Evolutionary conservation across 108 stramenopile genomes (phyloP).

Genomic region (Aurantiochytrium sp.): DNA sequence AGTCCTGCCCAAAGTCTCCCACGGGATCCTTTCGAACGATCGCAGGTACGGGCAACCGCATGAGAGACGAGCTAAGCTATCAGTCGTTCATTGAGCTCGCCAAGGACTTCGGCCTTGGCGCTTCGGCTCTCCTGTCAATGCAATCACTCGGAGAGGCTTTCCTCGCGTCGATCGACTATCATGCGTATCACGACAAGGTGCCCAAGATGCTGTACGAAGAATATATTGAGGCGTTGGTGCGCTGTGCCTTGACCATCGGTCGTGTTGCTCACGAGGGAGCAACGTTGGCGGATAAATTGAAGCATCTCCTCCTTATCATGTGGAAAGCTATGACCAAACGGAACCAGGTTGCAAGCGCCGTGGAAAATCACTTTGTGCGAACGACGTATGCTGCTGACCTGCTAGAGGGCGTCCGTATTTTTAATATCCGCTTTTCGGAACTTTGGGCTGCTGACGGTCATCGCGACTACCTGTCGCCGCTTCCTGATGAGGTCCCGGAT

Average conservation of each 20-base stretch:
- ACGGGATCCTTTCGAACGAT: too few relatives aligned
- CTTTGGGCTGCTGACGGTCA: slow-evolving; percentile 24
- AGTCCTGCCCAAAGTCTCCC: too few relatives aligned
- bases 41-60: slow-evolving; percentile 22
- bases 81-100: slow-evolving; percentile 43
- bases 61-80: slow-evolving; percentile 41
- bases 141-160: slow-evolving; percentile 52
- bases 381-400: slow-evolving; percentile 25
- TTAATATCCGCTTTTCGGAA: slow-evolving; percentile 24
- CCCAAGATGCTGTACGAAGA: slow-evolving; percentile 25
- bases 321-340: slow-evolving; percentile 20
- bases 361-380: background rate
- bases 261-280: background rate
- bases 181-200: background rate
- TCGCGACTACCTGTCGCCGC: slow-evolving; percentile 28
- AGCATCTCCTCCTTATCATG: slow-evolving; percentile 30
- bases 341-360: background rate
- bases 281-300: background rate
- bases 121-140: slow-evolving; percentile 34
- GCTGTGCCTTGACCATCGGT: background rate
- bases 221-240: slow-evolving; percentile 23
- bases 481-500: background rate
- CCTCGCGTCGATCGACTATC: slow-evolving; percentile 30
- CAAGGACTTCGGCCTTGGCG: slow-evolving; percentile 41
- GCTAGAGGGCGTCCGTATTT: slow-evolving; percentile 11